Base-by-base conservation (phyloP, 2,329 filamentous ascomycete species). In the Ophiostoma tasmaniense region DNA sequence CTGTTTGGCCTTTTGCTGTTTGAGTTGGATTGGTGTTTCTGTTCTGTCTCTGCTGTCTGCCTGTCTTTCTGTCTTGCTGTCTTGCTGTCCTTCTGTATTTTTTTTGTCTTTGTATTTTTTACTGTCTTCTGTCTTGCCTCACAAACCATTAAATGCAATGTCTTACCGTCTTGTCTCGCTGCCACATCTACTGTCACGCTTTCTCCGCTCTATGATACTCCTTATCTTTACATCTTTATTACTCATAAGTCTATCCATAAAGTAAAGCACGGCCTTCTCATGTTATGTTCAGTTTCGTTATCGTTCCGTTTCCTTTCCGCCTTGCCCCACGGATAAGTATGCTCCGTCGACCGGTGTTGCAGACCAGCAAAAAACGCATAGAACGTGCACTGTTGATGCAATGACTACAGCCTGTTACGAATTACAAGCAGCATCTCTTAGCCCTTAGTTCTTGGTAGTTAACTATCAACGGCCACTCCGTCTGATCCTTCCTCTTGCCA, bases 1-100 rank as follows among this genome's bases (percentile, higher is more conserved):
- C 55, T 61, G 55, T 61, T 61, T 61, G 55, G 55, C 55, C 50
- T 61, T 61, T 61, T 61, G 17, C 25, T 61, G 55, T 61, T 59
- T 61, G 55, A 61, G 55, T 61, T 61, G 55, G 25, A 61, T 61
- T 61, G 55, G 25, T 61, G 55, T 61, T 20, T 61, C 55, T 61
- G 55, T 28, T 61, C 30, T 61, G 55, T 61, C 55, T 61, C 55
- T 61, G 25, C 55, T 59, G 55, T 20, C 50, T 55, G 50, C 25
- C 55, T 61, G 52, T 11, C 52, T 59, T 25, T 59, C 55, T 3
- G 25, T 61, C 55, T 61, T 30, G 13, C 25, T 52, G 45, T 7
- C n/a, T 33, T 33, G 33, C 33, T 33, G 33, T 33, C 33, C 8
- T 33, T 33, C 52, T 28, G 55, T 61, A 25, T 61, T 55, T 25